Conservation (phyloP, 345 rosid species). For the Limnanthes douglasii region DNA sequence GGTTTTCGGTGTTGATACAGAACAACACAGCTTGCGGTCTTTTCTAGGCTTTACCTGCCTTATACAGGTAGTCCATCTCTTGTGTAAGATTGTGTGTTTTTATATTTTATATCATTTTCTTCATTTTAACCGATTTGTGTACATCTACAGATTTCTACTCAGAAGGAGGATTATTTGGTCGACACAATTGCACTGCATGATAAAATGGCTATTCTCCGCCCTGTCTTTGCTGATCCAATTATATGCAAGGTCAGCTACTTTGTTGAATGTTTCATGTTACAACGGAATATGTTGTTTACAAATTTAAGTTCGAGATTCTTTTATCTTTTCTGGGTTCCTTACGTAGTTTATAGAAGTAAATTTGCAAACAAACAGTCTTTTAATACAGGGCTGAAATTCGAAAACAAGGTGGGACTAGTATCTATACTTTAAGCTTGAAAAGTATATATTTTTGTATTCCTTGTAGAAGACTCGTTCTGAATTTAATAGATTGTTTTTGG, state of each 20-base stretch:
- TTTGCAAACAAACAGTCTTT: no score
- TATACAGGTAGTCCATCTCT: constrained; percentile 88
- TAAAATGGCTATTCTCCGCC: constrained; percentile 45
- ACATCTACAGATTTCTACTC: constrained; percentile 47
- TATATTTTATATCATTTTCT: constrained; percentile 2
- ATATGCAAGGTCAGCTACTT: constrained; percentile 55
- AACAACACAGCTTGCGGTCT: constrained; percentile 77
- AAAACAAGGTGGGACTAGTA: no score
- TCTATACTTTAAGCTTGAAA: no score
- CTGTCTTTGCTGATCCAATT: constrained; percentile 54
- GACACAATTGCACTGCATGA: constrained; percentile 79
- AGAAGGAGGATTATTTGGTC: constrained; percentile 50
- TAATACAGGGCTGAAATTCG: no score
- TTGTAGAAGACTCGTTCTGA: no score
- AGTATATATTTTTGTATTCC: no score
- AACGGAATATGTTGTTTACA: no score
- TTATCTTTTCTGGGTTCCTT: no score
- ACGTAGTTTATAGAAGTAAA: no score
- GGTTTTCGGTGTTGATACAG: constrained; percentile 74
- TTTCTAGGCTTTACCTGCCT: constrained; percentile 84
- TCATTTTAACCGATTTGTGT: background rate
- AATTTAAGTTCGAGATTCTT: no score
- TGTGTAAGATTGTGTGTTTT: no score
- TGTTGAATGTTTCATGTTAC: background rate
- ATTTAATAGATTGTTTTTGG: no score